Percentiles rank a stretch among this genome's conserved stretches.
Conservation (phyloP, 2,329 filamentous ascomycete species). For the Ceratocystis cubensis region DNA sequence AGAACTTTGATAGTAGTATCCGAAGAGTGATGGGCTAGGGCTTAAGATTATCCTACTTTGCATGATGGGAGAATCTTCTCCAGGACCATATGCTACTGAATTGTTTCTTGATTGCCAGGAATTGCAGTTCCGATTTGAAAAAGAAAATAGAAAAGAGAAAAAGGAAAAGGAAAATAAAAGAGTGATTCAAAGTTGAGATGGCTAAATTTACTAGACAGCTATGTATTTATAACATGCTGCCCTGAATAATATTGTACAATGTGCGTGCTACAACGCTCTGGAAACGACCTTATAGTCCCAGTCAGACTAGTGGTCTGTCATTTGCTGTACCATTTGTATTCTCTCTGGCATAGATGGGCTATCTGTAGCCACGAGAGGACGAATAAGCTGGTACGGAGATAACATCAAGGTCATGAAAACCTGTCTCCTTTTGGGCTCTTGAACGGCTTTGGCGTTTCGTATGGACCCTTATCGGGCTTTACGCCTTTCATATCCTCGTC, state of each 20-base stretch:
- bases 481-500: conserved; percentile 6
- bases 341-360: no score
- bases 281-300: neutral
- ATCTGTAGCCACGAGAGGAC: neutral
- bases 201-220: neutral
- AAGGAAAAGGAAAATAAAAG: neutral
- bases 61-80: no score
- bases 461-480: conserved; percentile 38
- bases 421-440: conserved; percentile 72
- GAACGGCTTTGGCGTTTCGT: conserved; percentile 68
- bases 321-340: neutral
- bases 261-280: neutral
- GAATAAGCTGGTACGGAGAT: neutral
- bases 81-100: no score
- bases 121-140: neutral
- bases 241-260: conserved; percentile 7
- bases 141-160: neutral
- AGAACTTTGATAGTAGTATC: no score
- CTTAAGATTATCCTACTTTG: no score
- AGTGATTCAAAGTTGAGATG: neutral
- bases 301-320: neutral
- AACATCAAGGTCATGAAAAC: conserved; percentile 45
- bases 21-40: no score
- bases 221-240: neutral
- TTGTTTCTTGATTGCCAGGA: no score